Percentiles rank a stretch among this genome's conserved stretches.
These are phyloP conservation scores for Fonsecaea nubica DNA, from an alignment of 2,329 filamentous ascomycete species.

Conservation along the genomic window DNA sequence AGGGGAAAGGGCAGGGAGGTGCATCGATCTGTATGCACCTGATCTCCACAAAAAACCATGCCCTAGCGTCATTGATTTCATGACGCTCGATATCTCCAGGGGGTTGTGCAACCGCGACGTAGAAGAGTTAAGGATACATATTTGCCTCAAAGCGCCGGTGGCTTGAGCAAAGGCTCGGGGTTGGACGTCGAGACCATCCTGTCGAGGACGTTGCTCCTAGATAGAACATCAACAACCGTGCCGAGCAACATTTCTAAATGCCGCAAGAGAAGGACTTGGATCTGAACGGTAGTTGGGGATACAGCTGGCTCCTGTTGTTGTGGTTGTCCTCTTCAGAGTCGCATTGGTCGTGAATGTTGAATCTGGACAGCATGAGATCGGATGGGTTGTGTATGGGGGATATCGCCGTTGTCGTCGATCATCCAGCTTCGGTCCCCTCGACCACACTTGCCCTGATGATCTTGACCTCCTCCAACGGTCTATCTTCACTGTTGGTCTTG, in stretches of 20 bases:
- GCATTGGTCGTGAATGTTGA: neutral
- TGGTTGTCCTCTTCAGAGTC: neutral
- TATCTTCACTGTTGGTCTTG: constrained; percentile 80
- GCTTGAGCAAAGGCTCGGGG: neutral
- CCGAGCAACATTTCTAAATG: neutral
- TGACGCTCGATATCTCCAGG: neutral
- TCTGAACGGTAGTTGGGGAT: neutral
- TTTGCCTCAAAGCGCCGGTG: neutral
- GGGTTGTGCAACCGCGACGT: neutral
- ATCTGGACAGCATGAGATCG: neutral
- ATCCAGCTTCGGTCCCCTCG: constrained; percentile 48
- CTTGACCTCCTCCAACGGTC: constrained; percentile 80
- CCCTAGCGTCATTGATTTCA: neutral
- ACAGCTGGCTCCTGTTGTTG: neutral
- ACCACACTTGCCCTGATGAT: constrained; percentile 75
- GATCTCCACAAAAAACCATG: neutral
- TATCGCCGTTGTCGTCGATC: neutral
- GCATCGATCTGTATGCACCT: neutral
- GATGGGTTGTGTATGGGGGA: neutral
- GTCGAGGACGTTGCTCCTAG: too few relatives aligned
- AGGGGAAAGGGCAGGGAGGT: neutral
- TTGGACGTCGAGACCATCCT: neutral
- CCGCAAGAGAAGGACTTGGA: neutral
- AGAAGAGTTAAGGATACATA: neutral
- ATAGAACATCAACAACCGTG: neutral